Conservation (phyloP, 768 basidiomycete species). For the Lyophyllum semitale region DNA sequence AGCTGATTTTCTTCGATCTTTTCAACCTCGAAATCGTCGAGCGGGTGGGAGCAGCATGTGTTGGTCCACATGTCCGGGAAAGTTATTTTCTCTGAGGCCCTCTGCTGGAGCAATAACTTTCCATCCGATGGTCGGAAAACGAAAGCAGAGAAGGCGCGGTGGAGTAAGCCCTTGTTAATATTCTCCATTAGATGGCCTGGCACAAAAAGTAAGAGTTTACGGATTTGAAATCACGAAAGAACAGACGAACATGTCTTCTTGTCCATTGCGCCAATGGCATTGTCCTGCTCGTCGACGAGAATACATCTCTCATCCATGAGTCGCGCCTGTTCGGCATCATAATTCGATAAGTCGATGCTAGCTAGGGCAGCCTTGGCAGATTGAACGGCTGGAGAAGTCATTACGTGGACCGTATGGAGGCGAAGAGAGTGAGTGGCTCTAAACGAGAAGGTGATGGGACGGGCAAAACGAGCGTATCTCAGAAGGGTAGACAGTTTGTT, state of each 20-base stretch:
- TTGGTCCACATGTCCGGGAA: slow-evolving; percentile 99
- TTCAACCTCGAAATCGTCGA: slow-evolving; percentile 88
- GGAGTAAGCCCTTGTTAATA: slow-evolving; percentile 90
- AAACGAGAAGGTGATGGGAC: not conserved
- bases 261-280: slow-evolving; percentile 81
- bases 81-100: slow-evolving; percentile 98
- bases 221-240: not conserved
- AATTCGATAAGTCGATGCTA: slow-evolving; percentile 75
- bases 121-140: slow-evolving; percentile 95
- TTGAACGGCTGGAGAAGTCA: slow-evolving; percentile 62
- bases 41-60: slow-evolving; percentile 97
- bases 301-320: slow-evolving; percentile 97
- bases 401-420: slow-evolving; percentile 19
- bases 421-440: not conserved
- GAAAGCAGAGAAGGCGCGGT: slow-evolving; percentile 97
- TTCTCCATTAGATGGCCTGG: slow-evolving; percentile 98
- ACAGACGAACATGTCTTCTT: slow-evolving; percentile 89
- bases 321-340: slow-evolving; percentile 91
- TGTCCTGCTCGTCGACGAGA: slow-evolving; percentile 86
- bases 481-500: slow-evolving; percentile 3
- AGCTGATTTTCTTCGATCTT: slow-evolving; percentile 74
- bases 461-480: not conserved
- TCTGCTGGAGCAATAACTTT: slow-evolving; percentile 89
- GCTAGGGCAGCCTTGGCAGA: slow-evolving; percentile 69
- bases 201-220: slow-evolving; percentile 3